Percentiles rank a stretch among this genome's conserved stretches.
Evolutionary conservation across 306 rosid genomes (phyloP).

Genomic region (Abrus precatorius): DNA sequence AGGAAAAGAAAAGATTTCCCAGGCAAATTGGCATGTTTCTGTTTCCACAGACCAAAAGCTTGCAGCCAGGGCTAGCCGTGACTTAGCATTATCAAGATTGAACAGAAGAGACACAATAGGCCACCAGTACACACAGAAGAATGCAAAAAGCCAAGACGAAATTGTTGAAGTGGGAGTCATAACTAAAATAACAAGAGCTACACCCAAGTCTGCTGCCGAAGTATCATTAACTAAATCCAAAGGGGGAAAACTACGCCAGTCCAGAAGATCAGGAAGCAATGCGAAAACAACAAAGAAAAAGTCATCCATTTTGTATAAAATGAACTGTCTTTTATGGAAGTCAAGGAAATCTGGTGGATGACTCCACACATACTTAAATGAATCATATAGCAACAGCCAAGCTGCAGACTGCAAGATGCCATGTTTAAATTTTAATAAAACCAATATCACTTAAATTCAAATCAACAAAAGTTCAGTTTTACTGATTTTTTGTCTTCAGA

Average conservation of each 20-base stretch:
- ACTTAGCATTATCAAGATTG: conserved; percentile 55
- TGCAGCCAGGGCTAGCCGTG: conserved; percentile 52
- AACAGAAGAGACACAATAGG: conserved; percentile 42
- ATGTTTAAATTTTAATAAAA: conserved; percentile 44
- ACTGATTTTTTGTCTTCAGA: conserved; percentile 20
- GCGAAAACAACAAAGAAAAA: conserved; percentile 38
- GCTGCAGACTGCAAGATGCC: conserved; percentile 36
- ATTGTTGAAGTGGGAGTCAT: conserved; percentile 28
- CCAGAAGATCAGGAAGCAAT: conserved; percentile 44
- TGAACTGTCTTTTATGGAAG: conserved; percentile 45
- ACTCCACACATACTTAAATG: conserved; percentile 26
- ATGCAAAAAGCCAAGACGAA: conserved; percentile 23
- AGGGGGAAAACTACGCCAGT: conserved; percentile 44
- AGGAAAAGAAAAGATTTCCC: conserved; percentile 55
- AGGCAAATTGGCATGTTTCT: conserved; percentile 49
- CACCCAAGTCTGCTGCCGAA: conserved; percentile 37
- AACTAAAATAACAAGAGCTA: conserved; percentile 29
- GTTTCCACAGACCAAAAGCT: conserved; percentile 54
- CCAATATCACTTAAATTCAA: conserved; percentile 34
- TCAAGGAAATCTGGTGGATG: conserved; percentile 40
- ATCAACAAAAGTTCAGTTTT: conserved; percentile 37
- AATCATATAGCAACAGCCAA: conserved; percentile 29
- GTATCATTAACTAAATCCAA: conserved; percentile 28
- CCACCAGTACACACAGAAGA: conserved; percentile 26
- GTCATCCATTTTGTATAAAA: conserved; percentile 44